Base-by-base conservation (phyloP, 1,139 yeast genomes). In the Magnusiomyces paraingens region DNA sequence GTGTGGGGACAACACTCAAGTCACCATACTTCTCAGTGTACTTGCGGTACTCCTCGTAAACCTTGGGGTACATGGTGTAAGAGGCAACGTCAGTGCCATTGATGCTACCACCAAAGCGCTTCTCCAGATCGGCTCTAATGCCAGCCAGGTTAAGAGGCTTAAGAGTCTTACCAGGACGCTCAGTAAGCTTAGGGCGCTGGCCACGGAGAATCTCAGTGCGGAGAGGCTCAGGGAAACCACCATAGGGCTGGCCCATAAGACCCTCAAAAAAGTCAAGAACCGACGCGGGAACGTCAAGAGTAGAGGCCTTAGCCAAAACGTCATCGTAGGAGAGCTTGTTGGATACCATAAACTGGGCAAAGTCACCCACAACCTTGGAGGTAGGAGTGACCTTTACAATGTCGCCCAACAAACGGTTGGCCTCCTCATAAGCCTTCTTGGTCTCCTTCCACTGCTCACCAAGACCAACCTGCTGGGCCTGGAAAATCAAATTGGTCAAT, bases 191-290 rank as follows among this genome's bases (percentile, higher is more conserved):
- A 73, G 87, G 84, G 74, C 99, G 86, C 82, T 90, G 91, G 65
- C 87, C 87, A 69, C 81, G 81, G 69, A 93, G 82, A 59, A 93
- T 81, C 70, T 91, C 87, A 49, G 96, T 78, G 75, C 99, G 84
- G 72, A 93, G 79, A 49, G 99, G 99, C 74, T 93, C 99, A 53
- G 99, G 99, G 95, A 94, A 93, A 6, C 99, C 99, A 63, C 99
- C 99, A 69, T 88, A 90, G 64, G 99, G 99, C 65, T 93, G 93
- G 69, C 99, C 99, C 90, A 94, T 93, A 68, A 93, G 80, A 64
- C 99, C 99, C 77, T 94, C 96, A 82, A 93, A 90, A 79, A 93
- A 93, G 74, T 94, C 99, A 69, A 93, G 80, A 38, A 93, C 96
- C 17, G 98, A 91, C 67, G 86, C 97, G 57, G 99, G 99, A 95